These are phyloP conservation scores for Leishmania tarentolae DNA, from an alignment of 208 protist genomes.

Conservation along the genomic window DNA sequence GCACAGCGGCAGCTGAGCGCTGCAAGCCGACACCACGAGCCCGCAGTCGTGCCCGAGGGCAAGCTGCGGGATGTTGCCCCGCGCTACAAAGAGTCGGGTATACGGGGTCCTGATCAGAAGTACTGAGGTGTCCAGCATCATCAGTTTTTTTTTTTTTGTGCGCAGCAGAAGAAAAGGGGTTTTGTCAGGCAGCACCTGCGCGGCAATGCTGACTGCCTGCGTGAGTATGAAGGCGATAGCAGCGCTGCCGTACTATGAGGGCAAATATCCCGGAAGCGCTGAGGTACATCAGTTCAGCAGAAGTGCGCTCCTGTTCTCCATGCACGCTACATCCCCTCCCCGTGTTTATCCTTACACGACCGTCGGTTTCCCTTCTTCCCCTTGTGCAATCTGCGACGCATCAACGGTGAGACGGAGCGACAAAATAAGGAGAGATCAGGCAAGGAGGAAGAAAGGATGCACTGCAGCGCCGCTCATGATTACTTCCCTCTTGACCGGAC, in stretches of 20 bases:
- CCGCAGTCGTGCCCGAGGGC: not conserved
- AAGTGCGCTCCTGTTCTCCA: not conserved
- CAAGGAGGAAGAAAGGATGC: not conserved
- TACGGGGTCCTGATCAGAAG: not conserved
- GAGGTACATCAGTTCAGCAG: not conserved
- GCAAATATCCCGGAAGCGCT: not conserved
- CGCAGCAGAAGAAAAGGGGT: not conserved
- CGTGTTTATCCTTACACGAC: not conserved
- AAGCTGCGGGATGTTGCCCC: not conserved
- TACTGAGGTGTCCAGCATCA: not conserved
- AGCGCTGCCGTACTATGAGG: not conserved
- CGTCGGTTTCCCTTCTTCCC: not conserved
- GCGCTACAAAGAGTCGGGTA: not conserved
- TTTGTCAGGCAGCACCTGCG: not conserved
- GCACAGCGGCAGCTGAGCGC: not conserved
- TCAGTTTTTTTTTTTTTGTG: too few species aligned
- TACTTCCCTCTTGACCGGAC: not conserved
- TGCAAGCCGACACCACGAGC: not conserved
- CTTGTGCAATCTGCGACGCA: not conserved
- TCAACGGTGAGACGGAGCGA: not conserved
- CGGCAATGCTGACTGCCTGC: not conserved
- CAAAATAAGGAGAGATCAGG: not conserved
- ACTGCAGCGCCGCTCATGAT: not conserved
- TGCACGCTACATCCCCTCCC: not conserved
- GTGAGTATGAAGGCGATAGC: not conserved